phyloP scores from a whole-genome alignment of 1,284 basidiomycete genomes.

The Melampsora americana region DNA sequence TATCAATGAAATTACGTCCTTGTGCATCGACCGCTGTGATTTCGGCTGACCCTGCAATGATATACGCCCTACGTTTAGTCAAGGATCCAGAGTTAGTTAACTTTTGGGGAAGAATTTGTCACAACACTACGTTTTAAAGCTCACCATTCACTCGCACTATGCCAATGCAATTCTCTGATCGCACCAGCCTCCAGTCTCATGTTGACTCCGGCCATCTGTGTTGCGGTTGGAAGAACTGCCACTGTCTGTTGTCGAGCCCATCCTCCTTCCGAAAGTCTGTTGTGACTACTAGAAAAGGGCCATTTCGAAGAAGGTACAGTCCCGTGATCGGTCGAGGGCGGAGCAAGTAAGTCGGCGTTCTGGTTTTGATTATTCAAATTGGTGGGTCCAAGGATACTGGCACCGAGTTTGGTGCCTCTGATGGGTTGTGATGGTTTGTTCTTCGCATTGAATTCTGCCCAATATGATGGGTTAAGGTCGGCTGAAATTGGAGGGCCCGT shows the following conservation, averaged over 20 bases:
- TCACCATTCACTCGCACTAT: constrained; percentile 64
- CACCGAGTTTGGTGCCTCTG: constrained; percentile 41
- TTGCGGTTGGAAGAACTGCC: constrained; percentile 51
- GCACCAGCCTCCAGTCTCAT: constrained; percentile 66
- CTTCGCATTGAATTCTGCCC: not conserved
- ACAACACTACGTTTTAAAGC: not conserved
- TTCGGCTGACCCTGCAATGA: constrained; percentile 50
- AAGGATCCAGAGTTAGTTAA: not conserved
- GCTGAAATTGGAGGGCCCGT: not conserved
- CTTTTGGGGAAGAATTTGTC: not conserved
- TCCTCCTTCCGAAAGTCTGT: constrained; percentile 67
- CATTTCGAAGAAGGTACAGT: constrained; percentile 67
- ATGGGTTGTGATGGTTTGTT: constrained; percentile 32
- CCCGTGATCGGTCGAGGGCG: constrained; percentile 67
- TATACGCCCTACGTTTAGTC: constrained; percentile 48
- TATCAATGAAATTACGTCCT: constrained; percentile 63
- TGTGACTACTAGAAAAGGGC: constrained; percentile 68
- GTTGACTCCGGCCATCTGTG: constrained; percentile 57
- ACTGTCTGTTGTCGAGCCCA: constrained; percentile 71
- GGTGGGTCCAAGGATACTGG: constrained; percentile 26
- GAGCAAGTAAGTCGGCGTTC: constrained; percentile 60
- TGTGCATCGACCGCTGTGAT: constrained; percentile 64
- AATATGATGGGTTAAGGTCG: not conserved
- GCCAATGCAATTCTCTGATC: constrained; percentile 70
- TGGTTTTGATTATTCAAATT: constrained; percentile 3